phyloP scores from a whole-genome alignment of 163 green algal genomes.

The Scenedesmus sp. region DNA sequence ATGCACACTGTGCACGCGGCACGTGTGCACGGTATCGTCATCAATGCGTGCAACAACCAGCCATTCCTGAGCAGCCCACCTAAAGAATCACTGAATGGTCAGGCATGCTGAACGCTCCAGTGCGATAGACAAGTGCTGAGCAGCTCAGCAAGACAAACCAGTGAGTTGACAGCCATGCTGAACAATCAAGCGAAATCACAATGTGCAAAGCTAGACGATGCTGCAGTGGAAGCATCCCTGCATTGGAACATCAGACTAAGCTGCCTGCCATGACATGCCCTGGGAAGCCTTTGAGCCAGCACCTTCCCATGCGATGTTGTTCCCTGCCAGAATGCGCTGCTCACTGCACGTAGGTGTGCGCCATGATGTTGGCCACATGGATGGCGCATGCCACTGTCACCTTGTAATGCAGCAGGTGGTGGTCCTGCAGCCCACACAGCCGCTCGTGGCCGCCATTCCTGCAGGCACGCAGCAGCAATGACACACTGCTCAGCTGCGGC shows the following conservation, averaged over 20 bases:
- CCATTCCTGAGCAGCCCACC: too few species aligned
- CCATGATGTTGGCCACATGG: slow-evolving; percentile 77
- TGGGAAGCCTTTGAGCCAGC: not conserved
- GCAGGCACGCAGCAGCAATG: slow-evolving; percentile 30
- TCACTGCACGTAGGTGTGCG: slow-evolving; percentile 10
- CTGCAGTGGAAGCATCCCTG: not conserved
- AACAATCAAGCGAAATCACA: not conserved
- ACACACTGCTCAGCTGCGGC: not conserved
- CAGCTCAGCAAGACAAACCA: too few species aligned
- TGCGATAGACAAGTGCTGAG: too few species aligned
- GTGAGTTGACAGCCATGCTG: too few species aligned
- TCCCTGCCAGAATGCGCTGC: not conserved
- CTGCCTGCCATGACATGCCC: not conserved
- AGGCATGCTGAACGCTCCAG: too few species aligned
- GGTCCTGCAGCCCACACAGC: slow-evolving; percentile 74
- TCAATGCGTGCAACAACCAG: too few species aligned
- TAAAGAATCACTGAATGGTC: too few species aligned
- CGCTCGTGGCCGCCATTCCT: slow-evolving; percentile 80
- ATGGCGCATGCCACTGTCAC: slow-evolving; percentile 77
- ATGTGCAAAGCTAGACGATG: not conserved
- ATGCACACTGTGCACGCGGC: too few species aligned
- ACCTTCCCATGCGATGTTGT: not conserved
- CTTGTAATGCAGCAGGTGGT: slow-evolving; percentile 91
- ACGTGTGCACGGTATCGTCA: too few species aligned
- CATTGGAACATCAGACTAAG: not conserved